Percentiles rank a stretch among this genome's conserved stretches.
These are phyloP conservation scores for Beauveria sp. DNA, from an alignment of 2,329 filamentous ascomycete species.

Conservation along the genomic window DNA sequence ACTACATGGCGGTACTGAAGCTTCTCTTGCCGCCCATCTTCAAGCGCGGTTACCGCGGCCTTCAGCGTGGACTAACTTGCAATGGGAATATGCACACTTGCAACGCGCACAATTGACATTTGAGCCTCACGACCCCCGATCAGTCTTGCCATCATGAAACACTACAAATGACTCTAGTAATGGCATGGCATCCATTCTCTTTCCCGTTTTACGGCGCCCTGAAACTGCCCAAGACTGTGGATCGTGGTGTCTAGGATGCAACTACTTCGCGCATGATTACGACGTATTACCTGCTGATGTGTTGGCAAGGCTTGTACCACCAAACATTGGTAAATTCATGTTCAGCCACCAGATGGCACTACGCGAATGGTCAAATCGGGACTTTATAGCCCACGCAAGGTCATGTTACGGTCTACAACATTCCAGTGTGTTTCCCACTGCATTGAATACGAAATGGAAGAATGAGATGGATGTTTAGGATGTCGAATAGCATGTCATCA, in stretches of 20 bases:
- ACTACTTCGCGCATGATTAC: neutral
- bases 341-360: neutral
- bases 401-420: neutral
- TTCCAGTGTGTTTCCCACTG: too few relatives aligned
- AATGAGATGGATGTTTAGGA: too few relatives aligned
- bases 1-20: conserved; percentile 19
- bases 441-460: too few relatives aligned
- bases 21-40: neutral
- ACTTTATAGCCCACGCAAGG: neutral
- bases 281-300: neutral
- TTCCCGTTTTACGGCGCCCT: neutral
- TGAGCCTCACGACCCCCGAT: neutral
- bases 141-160: neutral
- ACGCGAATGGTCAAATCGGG: conserved; percentile 5
- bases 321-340: too few relatives aligned
- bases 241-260: neutral
- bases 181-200: neutral
- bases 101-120: neutral
- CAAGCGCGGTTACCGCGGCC: neutral
- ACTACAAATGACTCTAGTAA: neutral
- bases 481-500: too few relatives aligned
- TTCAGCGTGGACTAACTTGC: too few relatives aligned
- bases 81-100: neutral
- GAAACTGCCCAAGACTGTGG: neutral
- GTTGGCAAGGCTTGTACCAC: neutral